A percentile compares a stretch with the other conserved stretches of the same genome.
These are phyloP conservation scores for Niebla homalea DNA, from an alignment of 495 filamentous ascomycete species.

Conservation along the genomic window DNA sequence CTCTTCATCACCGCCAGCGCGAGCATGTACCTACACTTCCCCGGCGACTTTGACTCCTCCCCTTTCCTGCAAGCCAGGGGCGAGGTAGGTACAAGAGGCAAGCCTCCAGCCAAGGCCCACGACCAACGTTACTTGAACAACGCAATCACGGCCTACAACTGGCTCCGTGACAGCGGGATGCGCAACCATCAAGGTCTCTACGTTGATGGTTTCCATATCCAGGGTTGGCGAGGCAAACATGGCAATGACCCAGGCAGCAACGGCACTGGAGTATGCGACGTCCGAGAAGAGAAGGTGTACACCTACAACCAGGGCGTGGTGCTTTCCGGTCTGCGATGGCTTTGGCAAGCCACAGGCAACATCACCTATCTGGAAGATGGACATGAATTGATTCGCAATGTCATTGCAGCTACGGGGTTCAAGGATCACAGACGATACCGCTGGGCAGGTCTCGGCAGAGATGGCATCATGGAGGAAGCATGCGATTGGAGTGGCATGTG, in stretches of 20 bases:
- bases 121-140: slow-evolving; percentile 54
- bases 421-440: slow-evolving; percentile 20
- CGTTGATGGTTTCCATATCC: slow-evolving; percentile 84
- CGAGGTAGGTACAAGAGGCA: background rate
- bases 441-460: slow-evolving; percentile 66
- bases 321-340: slow-evolving; percentile 68
- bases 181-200: slow-evolving; percentile 66
- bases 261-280: slow-evolving; percentile 52
- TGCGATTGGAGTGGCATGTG: slow-evolving; percentile 68
- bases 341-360: slow-evolving; percentile 61
- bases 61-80: slow-evolving; percentile 39
- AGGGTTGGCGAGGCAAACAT: slow-evolving; percentile 36
- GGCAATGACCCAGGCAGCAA: slow-evolving; percentile 32
- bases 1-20: slow-evolving; percentile 74
- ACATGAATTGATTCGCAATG: slow-evolving; percentile 55
- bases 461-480: slow-evolving; percentile 70
- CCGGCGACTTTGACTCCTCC: slow-evolving; percentile 58
- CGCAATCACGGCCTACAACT: slow-evolving; percentile 66
- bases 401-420: slow-evolving; percentile 70
- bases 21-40: slow-evolving; percentile 83
- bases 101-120: slow-evolving; percentile 30
- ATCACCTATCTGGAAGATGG: slow-evolving; percentile 62
- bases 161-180: slow-evolving; percentile 73
- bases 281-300: slow-evolving; percentile 76
- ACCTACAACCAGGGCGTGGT: slow-evolving; percentile 95